Evolutionary conservation across 2,329 filamentous ascomycete genomes (phyloP), one percentile per base, ranked within the genome.

Genomic region (Myotisia sp.): DNA sequence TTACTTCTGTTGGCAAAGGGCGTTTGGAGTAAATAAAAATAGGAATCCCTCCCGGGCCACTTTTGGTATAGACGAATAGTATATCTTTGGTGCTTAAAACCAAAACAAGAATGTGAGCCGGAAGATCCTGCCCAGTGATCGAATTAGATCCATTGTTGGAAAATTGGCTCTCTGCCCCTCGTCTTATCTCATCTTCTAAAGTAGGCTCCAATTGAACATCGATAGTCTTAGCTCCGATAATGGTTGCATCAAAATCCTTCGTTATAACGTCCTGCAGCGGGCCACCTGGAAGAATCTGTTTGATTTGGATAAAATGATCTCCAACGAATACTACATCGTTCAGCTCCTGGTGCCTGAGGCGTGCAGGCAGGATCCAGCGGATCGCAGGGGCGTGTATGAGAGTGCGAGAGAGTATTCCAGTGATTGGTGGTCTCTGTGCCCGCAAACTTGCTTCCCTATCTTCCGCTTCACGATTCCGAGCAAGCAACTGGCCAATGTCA

Each of bases 291-390:
- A 58, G 46, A 14, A 90, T 69, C 52, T 92, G 79, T 46, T 76
- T 79, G 42, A 95, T 74, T 44, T 87, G 78, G 28, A 98, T 70
- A 46, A 74, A 82, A 42, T 79, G 71, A 44, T 92, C 79, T 35
- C 85, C 82, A 37, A 98, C 69, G 47, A 93, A 84, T 23, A 86
- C 77, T 42, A 94, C 73, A 59, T 95, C 86, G 45, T 90, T 85
- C 40, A 75, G 65, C 27, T 67, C 57, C 33, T 67, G 64, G 36
- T 76, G 76, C 38, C 86, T 71, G 39, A 95, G 64, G 39, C 77
- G 73, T n/a, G 77, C 82, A 8, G 85, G 81, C 9, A 93, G 62
- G 27, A 94, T 78, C 63, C 71, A 79, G 49, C 78, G 77, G 37
- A 79, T 69, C 22, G 79, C 63, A 2, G 86, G 80, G 42, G 81